A percentile compares a stretch with the other conserved stretches of the same genome.
These are phyloP conservation scores for Pseudogymnoascus sp. DNA, from an alignment of 2,329 filamentous ascomycete species.

Conservation along the genomic window DNA sequence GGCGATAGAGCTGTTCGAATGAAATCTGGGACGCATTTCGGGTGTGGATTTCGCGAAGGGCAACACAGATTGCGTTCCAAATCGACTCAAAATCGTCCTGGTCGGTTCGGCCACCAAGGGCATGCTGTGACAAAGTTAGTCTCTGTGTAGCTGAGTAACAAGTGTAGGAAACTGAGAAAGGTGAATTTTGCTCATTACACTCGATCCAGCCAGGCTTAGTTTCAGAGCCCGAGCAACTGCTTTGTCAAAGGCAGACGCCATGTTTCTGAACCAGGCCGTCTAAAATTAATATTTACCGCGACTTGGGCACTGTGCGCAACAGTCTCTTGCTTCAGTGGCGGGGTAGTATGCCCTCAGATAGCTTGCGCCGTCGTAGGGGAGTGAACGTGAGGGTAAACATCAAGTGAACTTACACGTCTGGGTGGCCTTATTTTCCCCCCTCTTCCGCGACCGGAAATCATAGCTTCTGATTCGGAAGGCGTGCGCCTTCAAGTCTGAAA, in stretches of 20 bases:
- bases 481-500: not conserved
- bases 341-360: not conserved
- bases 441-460: slow-evolving; percentile 43
- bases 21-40: slow-evolving; percentile 85
- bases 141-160: not conserved
- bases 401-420: slow-evolving; percentile 46
- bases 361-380: not conserved
- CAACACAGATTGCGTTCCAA: slow-evolving; percentile 69
- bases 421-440: slow-evolving; percentile 57
- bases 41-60: slow-evolving; percentile 79
- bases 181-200: not conserved
- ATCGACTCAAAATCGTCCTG: slow-evolving; percentile 74
- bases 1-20: slow-evolving; percentile 91
- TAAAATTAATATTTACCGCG: not conserved
- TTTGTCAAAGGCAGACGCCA: not conserved
- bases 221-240: not conserved
- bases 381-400: not conserved
- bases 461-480: slow-evolving; percentile 19
- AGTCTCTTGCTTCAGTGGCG: not conserved
- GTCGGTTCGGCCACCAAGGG: not conserved
- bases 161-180: too few relatives aligned
- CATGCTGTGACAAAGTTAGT: not conserved
- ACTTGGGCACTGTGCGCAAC: not conserved
- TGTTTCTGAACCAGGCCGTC: slow-evolving; percentile 20
- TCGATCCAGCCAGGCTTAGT: not conserved